Evolutionary conservation across 2,329 filamentous ascomycete species (phyloP).

Genomic region (Alternaria angustiovoidea): DNA sequence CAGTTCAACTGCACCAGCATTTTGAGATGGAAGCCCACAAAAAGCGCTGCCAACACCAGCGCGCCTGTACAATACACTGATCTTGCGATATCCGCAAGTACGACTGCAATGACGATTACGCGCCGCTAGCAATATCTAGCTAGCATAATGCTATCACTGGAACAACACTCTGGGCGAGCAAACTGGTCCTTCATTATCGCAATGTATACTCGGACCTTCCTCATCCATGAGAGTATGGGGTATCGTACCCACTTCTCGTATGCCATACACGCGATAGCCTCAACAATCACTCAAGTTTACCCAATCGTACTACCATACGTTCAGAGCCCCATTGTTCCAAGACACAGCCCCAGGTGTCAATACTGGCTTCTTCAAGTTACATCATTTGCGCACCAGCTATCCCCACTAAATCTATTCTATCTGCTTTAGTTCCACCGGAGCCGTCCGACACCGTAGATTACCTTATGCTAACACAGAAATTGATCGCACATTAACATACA

Average conservation of each 20-base stretch:
- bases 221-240: constrained; percentile 20
- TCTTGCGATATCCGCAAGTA: constrained; percentile 28
- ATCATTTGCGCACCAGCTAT: constrained; percentile 4
- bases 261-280: constrained; percentile 8
- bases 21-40: not conserved
- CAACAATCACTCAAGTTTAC: constrained; percentile 6
- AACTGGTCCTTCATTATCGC: constrained; percentile 18
- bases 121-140: constrained; percentile 20
- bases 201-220: constrained; percentile 26
- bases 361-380: not conserved
- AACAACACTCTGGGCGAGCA: constrained; percentile 19
- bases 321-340: constrained; percentile 1
- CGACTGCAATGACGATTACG: constrained; percentile 27
- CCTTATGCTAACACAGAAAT: constrained; percentile 3
- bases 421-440: constrained; percentile 11
- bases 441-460: constrained; percentile 5
- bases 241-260: constrained; percentile 18
- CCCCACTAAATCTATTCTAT: constrained; percentile 11
- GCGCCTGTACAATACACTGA: constrained; percentile 31
- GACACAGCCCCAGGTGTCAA: not conserved
- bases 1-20: constrained; percentile 1
- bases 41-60: constrained; percentile 12
- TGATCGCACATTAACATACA: constrained; percentile 2
- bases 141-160: constrained; percentile 27
- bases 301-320: not conserved